Evolutionary conservation across 2,329 filamentous ascomycete genomes (phyloP), one percentile per base, ranked within the genome.

Genomic region (Xylaria sp.): DNA sequence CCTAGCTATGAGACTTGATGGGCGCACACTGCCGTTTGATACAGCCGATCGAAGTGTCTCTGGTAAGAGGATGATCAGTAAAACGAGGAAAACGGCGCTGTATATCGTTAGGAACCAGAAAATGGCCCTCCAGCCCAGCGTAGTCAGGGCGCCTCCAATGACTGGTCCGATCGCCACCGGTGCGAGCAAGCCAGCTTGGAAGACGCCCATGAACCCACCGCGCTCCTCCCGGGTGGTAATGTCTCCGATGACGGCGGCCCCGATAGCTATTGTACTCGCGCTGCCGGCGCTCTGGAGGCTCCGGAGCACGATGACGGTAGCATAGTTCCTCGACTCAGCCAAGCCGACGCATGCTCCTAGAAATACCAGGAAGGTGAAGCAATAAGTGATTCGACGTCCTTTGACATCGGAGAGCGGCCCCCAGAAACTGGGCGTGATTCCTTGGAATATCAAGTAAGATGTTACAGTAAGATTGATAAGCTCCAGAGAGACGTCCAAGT

Each of bases 211-310:
- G 69, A 82, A 84, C 8, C 78, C 75, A n/a, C 84, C 85, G 47
- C 87, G 78, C 67, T 89, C 85, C 0, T 80, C 78, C 1, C 80
- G 79, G 0, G 84, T 86, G 0, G 82, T 81, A 3, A 88, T 78
- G 65, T 90, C 87, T 1, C 82, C 82, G 3, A 89, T 80, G 0
- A 88, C 81, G 0, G 81, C 86, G 0, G 69, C 70, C 4, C 72
- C 71, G 14, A 89, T 76, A 0, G 87, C 82, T 28, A 88, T 78
- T 0, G 85, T 87, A 6, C 83, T 82, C 37, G 80, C 83, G 63
- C 80, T 83, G 0, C 85, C 84, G 0, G 79, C 75, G 42, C 79
- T 83, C 61, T 87, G 84, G 3, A 87, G 57, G 64, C 79, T 80
- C 8, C 85, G 75, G 11, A 87, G 70, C 1, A 84, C 72, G 8